Base-by-base conservation (phyloP, 805 yeast species). In the Ogataea parapolymorpha region DNA sequence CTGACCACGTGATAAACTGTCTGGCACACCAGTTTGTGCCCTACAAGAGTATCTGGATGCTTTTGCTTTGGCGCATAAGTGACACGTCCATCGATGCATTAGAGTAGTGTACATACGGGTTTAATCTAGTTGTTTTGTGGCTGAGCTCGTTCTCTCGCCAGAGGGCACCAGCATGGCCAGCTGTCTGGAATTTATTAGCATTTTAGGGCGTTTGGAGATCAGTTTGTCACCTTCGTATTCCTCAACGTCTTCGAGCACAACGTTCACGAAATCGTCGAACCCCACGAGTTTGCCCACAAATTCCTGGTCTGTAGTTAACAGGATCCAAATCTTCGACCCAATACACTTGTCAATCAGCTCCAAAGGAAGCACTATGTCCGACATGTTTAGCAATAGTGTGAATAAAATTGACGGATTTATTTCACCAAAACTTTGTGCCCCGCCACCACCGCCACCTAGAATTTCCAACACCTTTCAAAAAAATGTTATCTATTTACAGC, bases 261-360 rank as follows among this genome's bases (percentile, higher is more conserved):
- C 80, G 59, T 87, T 93, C 45, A 93, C 97, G 55, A 83, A 91
- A 63, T 93, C 98, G 61, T 93, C 99, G 62, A 91, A 91, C 1
- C 98, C 98, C 22, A 84, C 77, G 37, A 93, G 70, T 4, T 80
- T 86, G 1, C 99, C 99, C n/a, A 76, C 74, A 59, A 88, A 93
- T 60, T 90, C 97, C 59, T 79, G 79, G 44, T 73, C 70, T 46
- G 64, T 68, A 32, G 74, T 72, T 66, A 87, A 70, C 38, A 87
- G 71, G 18, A 89, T 85, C 75, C 85, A 78, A 29, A 91, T 79
- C 41, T 75, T 72, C 24, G 87, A 79, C 13, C 95, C 96, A 27
- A 91, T 80, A 46, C 90, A 80, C 62, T 81, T 83, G 63, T 93
- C 97, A 28, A 91, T 85, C 37, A 88, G 75, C 62, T 90, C 98